Evolutionary conservation across 768 basidiomycete genomes (phyloP), one percentile per base, ranked within the genome.

Genomic region (Tulasnella sp.): DNA sequence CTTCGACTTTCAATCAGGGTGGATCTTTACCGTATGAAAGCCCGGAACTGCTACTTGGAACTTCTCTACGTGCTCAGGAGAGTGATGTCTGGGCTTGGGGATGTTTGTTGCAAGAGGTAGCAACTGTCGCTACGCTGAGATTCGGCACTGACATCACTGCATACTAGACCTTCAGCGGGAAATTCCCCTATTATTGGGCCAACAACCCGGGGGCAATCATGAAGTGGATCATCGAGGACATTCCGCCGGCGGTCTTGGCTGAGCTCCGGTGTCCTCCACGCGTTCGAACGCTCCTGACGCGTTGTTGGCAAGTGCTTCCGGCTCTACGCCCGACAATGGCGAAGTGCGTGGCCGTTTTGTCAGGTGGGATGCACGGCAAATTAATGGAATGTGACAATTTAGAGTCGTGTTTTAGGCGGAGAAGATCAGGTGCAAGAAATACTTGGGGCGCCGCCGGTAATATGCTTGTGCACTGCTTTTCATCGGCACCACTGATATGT

Each of bases 21-120:
- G 52, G 52, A 9, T 39, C 52, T 2, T 12, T 53, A 1, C 2
- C 36, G 29, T 53, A 40, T 19, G n/a, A 21, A 2, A 53, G 52
- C 36, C 52, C 52, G 11, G 52, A 53, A 29, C 23, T 53, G 17
- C n/a, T n/a, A n/a, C 25, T 53, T 17, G 31, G 17, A n/a, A 29
- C 25, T 12, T n/a, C 37, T 15, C 34, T 27, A 23, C 52, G 14
- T 23, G 21, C 36, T 1, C 7, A 21, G 5, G 9, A 7, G 9
- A 36, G 34, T 21, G 52, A 53, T 15, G 31, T 53, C 15, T 53
- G 52, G 52, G 52, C 52, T 5, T 53, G 52, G 52, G 52, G 35
- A 1, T 39, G 52, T 40, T 39, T 53, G 9, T 34, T 27, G 25
- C 23, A 39, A 19, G 52, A 53, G 23, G 52, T 41, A 40, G 4